Evolutionary conservation across 495 filamentous ascomycete genomes (phyloP).

Genomic region (Glutinoglossum americanum): DNA sequence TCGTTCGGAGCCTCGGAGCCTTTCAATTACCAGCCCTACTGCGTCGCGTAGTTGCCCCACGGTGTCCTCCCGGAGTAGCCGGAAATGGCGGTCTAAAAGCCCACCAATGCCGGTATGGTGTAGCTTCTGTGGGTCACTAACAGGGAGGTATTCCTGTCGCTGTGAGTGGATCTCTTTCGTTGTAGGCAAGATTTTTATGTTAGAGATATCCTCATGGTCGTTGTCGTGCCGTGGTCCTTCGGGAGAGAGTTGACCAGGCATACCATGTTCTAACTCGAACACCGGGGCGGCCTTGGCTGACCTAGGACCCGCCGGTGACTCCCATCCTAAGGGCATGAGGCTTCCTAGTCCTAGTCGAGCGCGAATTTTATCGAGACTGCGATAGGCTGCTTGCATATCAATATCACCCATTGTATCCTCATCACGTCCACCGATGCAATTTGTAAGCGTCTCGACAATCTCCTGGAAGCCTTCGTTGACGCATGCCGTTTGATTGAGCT

Average conservation of each 20-base stretch:
- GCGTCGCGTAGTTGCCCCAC: slow-evolving; percentile 39
- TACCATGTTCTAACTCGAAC: slow-evolving; percentile 23
- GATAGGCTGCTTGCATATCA: neutral
- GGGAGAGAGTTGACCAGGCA: slow-evolving; percentile 29
- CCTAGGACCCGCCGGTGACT: slow-evolving; percentile 6
- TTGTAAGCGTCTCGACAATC: neutral
- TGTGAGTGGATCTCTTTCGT: slow-evolving; percentile 32
- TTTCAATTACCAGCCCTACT: slow-evolving; percentile 21
- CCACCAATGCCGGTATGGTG: slow-evolving; percentile 36
- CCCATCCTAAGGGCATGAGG: slow-evolving; percentile 11
- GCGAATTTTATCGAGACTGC: slow-evolving; percentile 10
- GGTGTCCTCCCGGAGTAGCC: slow-evolving; percentile 44
- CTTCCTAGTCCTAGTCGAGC: slow-evolving; percentile 21
- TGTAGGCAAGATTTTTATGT: slow-evolving; percentile 43
- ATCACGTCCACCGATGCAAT: neutral
- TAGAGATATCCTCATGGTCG: slow-evolving; percentile 33
- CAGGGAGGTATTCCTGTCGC: slow-evolving; percentile 37
- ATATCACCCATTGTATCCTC: neutral
- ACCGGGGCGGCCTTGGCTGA: neutral
- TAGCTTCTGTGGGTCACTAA: slow-evolving; percentile 25
- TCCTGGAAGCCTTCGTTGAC: slow-evolving; percentile 10
- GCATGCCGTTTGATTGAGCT: slow-evolving; percentile 14
- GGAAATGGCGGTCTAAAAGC: slow-evolving; percentile 48
- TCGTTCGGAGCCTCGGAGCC: slow-evolving; percentile 7
- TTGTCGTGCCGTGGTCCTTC: slow-evolving; percentile 44